These are phyloP conservation scores for Shiraia sp. DNA, from an alignment of 2,329 filamentous ascomycete species.

Conservation along the genomic window DNA sequence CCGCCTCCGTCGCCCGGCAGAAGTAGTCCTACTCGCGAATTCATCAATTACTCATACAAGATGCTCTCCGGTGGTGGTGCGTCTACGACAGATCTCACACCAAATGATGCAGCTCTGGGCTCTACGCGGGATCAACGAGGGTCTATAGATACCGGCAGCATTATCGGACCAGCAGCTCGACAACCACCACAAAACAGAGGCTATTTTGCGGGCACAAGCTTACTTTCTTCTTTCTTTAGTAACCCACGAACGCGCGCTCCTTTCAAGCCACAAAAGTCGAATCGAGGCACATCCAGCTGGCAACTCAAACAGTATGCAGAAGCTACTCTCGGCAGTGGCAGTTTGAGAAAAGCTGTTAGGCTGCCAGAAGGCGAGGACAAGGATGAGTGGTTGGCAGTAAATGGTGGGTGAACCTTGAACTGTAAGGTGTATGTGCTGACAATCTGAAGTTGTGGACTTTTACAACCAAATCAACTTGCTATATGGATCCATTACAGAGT, in stretches of 20 bases:
- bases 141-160: constrained; percentile 11
- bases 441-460: constrained; percentile 90
- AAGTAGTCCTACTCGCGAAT: constrained; percentile 28
- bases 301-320: constrained; percentile 98
- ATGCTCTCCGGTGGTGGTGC: constrained; percentile 18
- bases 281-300: constrained; percentile 87
- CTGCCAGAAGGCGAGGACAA: constrained; percentile 95
- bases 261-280: constrained; percentile 83
- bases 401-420: constrained; percentile 63
- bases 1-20: constrained; percentile 4
- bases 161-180: constrained; percentile 10
- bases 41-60: constrained; percentile 41
- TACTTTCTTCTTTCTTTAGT: constrained; percentile 54
- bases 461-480: constrained; percentile 99
- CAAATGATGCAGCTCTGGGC: constrained; percentile 10
- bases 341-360: constrained; percentile 93
- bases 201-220: constrained; percentile 31
- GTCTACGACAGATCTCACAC: constrained; percentile 6
- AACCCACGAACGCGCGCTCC: constrained; percentile 87
- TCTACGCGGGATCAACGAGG: constrained; percentile 11
- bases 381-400: constrained; percentile 98
- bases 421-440: constrained; percentile 2
- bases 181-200: constrained; percentile 15
- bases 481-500: constrained; percentile 98
- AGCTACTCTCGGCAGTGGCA: constrained; percentile 92